Percentiles rank a stretch among this genome's conserved stretches.
Evolutionary conservation across 1,284 basidiomycete genomes (phyloP).

Genomic region (Leccinum ambiguum): DNA sequence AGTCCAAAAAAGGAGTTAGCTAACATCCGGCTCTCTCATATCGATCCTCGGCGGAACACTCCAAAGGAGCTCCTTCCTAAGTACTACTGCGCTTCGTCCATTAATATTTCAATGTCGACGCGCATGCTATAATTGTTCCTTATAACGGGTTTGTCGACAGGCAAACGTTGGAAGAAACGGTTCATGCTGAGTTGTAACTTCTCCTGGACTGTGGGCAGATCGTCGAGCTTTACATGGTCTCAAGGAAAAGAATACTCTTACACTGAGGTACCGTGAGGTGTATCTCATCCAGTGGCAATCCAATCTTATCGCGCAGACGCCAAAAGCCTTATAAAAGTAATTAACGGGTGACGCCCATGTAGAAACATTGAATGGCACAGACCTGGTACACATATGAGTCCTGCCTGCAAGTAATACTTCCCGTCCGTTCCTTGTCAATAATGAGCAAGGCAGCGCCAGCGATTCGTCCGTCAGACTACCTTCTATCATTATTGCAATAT

Average conservation of each 20-base stretch:
- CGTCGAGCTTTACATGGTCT: neutral
- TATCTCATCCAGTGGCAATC: slow-evolving; percentile 69
- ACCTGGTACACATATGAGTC: slow-evolving; percentile 68
- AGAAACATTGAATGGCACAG: slow-evolving; percentile 10
- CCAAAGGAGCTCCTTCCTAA: neutral
- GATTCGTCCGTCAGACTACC: slow-evolving; percentile 34
- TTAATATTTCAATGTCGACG: slow-evolving; percentile 10
- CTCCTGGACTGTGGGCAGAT: too few relatives aligned
- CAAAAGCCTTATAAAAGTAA: slow-evolving; percentile 57
- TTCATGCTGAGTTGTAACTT: too few relatives aligned
- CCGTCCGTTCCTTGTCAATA: slow-evolving; percentile 52
- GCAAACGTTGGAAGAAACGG: too few relatives aligned
- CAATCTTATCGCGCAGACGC: slow-evolving; percentile 78
- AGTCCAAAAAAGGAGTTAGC: slow-evolving; percentile 26
- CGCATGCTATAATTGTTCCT: too few relatives aligned
- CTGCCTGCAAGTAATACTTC: slow-evolving; percentile 72
- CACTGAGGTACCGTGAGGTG: slow-evolving; percentile 68
- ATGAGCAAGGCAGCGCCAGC: slow-evolving; percentile 7
- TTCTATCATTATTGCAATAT: slow-evolving; percentile 77
- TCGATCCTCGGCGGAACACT: slow-evolving; percentile 6
- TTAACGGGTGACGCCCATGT: neutral
- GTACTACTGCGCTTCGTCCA: neutral
- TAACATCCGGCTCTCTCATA: slow-evolving; percentile 15
- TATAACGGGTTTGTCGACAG: too few relatives aligned
- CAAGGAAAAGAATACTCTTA: slow-evolving; percentile 34